Conservation (phyloP, 2,329 filamentous ascomycete genomes). For the Diaporthe citrichinensis region DNA sequence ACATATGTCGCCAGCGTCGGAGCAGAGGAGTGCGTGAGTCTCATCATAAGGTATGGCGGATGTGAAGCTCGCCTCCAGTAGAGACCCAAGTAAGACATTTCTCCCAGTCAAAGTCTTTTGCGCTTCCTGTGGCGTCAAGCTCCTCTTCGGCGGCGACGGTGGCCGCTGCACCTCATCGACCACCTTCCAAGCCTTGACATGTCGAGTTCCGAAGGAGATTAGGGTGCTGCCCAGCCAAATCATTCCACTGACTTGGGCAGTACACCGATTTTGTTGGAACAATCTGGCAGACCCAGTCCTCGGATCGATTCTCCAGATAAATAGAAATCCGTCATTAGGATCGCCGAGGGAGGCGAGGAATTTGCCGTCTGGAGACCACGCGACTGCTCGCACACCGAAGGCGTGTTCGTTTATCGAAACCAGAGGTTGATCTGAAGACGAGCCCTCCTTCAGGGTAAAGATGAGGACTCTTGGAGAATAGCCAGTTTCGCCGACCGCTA, state of each 20-base stretch:
- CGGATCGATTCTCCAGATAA: slow-evolving; percentile 89
- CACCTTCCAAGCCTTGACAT: slow-evolving; percentile 70
- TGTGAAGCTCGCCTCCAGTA: slow-evolving; percentile 89
- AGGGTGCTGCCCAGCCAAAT: slow-evolving; percentile 89
- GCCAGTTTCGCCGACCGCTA: slow-evolving; percentile 95
- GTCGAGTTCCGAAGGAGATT: slow-evolving; percentile 89
- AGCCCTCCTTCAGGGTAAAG: slow-evolving; percentile 85
- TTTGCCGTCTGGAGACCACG: slow-evolving; percentile 89
- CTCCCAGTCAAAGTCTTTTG: slow-evolving; percentile 85
- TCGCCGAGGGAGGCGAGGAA: slow-evolving; percentile 91
- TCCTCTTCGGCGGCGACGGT: slow-evolving; percentile 74
- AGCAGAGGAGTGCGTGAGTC: slow-evolving; percentile 83
- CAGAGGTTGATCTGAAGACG: slow-evolving; percentile 84
- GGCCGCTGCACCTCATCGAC: slow-evolving; percentile 73
- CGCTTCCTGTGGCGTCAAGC: slow-evolving; percentile 48
- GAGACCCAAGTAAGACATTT: slow-evolving; percentile 85
- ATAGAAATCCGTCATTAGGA: slow-evolving; percentile 93
- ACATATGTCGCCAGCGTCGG: slow-evolving; percentile 91
- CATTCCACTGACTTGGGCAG: slow-evolving; percentile 87
- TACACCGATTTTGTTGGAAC: slow-evolving; percentile 91
- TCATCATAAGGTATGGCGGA: slow-evolving; percentile 81
- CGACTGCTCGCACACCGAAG: slow-evolving; percentile 88
- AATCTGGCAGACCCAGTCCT: slow-evolving; percentile 84
- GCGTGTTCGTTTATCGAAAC: slow-evolving; percentile 91
- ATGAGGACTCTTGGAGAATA: slow-evolving; percentile 93